Base-by-base conservation (phyloP, 768 basidiomycete species). In the Calocybe indica region DNA sequence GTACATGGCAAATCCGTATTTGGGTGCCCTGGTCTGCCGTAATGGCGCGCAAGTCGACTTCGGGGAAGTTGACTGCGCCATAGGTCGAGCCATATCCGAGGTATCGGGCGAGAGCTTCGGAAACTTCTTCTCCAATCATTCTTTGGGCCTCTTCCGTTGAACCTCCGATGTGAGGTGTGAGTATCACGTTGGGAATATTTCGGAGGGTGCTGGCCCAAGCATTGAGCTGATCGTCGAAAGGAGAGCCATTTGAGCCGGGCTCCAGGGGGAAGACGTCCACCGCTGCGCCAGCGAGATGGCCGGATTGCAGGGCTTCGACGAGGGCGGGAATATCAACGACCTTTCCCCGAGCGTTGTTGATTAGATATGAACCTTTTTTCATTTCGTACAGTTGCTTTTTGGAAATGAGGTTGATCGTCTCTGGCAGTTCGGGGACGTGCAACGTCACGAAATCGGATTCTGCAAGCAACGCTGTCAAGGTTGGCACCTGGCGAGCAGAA, bases 121-220 rank as follows among this genome's bases (percentile, higher is more conserved):
- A 80, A 41, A 99, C 96, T 66, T 99, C 96, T 49, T 91, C 85
- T 10, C 96, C 96, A 50, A 99, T 98, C 82, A 94, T 91, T 46
- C 83, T 79, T 67, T 99, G 96, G 5, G 96, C 96, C 65, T 99
- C 96, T 65, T 99, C 96, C 12, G 96, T 99, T 30, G 95, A 98
- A 36, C 96, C 96, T 49, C 96, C 96, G 59, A 99, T 98, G 62
- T 99, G 96, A 14, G 96, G 96, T 0, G 96, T 98, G 58, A 98
- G 84, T 60, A 98, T 93, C 52, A 98, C 80, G 66, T 99, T 99
- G 44, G 86, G 83, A 48, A 92, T 70, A 1, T 70, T 66, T 50
- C 90, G 79, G 29, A 99, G 79, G 15, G 79, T 66, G 52, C 78
- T 81, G 5, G 89, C 77, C 86, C 93, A 99, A 1, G 81, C 43